These are phyloP conservation scores for Byssochlamys sp. DNA, from an alignment of 2,329 filamentous ascomycete genomes.

Conservation along the genomic window DNA sequence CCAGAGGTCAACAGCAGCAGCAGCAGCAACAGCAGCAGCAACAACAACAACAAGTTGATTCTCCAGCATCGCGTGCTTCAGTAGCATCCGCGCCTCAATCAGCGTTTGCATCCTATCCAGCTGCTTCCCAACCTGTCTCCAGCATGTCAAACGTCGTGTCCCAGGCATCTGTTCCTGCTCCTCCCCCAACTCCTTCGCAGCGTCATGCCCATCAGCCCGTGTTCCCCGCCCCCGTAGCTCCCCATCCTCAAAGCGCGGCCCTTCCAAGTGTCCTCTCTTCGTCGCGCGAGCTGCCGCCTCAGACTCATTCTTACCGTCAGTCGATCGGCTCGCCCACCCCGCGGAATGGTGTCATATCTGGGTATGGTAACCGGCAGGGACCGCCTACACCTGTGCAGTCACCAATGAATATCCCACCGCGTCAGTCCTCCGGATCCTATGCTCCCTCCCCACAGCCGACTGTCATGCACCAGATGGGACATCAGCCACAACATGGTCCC, in stretches of 20 bases:
- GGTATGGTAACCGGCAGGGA: conserved; percentile 24
- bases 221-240: conserved; percentile 16
- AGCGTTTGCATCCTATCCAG: conserved; percentile 21
- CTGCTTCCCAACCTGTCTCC: conserved; percentile 14
- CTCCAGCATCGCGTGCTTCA: conserved; percentile 14
- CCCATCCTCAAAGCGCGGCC: conserved; percentile 14
- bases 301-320: conserved; percentile 15
- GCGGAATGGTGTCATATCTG: conserved; percentile 16
- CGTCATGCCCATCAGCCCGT: conserved; percentile 20
- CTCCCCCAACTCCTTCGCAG: conserved; percentile 21
- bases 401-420: conserved; percentile 18
- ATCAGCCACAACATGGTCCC: conserved; percentile 9
- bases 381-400: conserved; percentile 23
- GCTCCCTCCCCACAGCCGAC: conserved; percentile 16
- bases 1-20: conserved; percentile 22
- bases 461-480: conserved; percentile 12
- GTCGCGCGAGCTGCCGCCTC: conserved; percentile 21
- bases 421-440: conserved; percentile 19
- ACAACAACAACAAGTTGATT: conserved; percentile 8
- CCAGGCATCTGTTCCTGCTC: conserved; percentile 27
- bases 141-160: conserved; percentile 18
- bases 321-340: conserved; percentile 20
- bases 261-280: conserved; percentile 10
- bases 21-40: conserved; percentile 9
- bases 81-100: conserved; percentile 16